phyloP scores from a whole-genome alignment of 2,329 filamentous ascomycete species.

The Acephala macrosclerotiorum region DNA sequence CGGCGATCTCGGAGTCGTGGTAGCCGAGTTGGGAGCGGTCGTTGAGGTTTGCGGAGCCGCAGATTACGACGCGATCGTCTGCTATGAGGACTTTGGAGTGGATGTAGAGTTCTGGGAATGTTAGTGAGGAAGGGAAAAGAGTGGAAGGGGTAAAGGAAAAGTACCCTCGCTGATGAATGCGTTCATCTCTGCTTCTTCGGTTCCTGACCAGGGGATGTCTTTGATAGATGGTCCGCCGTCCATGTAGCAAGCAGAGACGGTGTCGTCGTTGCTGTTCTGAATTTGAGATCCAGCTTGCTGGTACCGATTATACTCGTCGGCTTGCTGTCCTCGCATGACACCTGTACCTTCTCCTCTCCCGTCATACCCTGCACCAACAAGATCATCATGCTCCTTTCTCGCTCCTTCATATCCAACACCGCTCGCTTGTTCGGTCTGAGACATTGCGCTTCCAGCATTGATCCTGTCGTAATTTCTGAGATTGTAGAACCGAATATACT shows the following conservation, averaged over 20 bases:
- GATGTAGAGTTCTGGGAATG: conserved; percentile 59
- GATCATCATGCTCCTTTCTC: conserved; percentile 67
- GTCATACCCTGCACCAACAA: conserved; percentile 55
- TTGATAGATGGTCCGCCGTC: conserved; percentile 74
- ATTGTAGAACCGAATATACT: conserved; percentile 87
- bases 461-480: conserved; percentile 85
- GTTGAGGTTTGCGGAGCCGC: conserved; percentile 70
- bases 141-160: background rate
- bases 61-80: conserved; percentile 83
- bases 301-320: conserved; percentile 59
- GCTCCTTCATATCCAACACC: conserved; percentile 75
- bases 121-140: background rate
- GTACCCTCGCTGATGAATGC: conserved; percentile 64
- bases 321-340: conserved; percentile 44
- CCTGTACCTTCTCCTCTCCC: conserved; percentile 47
- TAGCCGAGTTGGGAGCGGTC: conserved; percentile 78
- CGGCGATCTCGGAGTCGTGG: conserved; percentile 90
- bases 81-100: conserved; percentile 79
- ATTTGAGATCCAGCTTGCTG: conserved; percentile 71
- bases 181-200: conserved; percentile 62
- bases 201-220: conserved; percentile 60
- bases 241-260: conserved; percentile 85
- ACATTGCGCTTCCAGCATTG: conserved; percentile 71
- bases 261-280: conserved; percentile 67
- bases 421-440: conserved; percentile 63